A percentile compares a stretch with the other conserved stretches of the same genome.
Evolutionary conservation across 202 grass and related monocot genomes (phyloP).

Genomic region (Zoysia matrella): DNA sequence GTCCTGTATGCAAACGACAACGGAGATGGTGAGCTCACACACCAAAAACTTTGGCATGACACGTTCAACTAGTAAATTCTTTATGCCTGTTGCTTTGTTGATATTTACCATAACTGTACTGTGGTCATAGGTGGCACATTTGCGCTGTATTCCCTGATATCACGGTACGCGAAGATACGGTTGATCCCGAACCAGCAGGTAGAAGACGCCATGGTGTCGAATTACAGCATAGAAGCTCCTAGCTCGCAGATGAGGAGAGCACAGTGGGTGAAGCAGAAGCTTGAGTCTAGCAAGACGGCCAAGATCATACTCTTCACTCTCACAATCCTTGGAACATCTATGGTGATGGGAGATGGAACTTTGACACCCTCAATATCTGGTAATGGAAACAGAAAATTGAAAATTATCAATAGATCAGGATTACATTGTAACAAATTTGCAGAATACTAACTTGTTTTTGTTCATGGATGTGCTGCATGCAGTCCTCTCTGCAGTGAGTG

Average conservation of each 20-base stretch:
- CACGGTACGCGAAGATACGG: slow-evolving; percentile 69
- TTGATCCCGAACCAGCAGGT: slow-evolving; percentile 83
- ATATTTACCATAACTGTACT: not conserved
- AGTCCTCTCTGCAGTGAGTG: slow-evolving; percentile 85
- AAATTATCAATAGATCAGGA: not conserved
- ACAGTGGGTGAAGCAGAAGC: slow-evolving; percentile 70
- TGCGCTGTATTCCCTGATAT: slow-evolving; percentile 87
- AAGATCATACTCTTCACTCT: slow-evolving; percentile 68
- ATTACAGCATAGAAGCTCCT: slow-evolving; percentile 62
- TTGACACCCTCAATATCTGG: slow-evolving; percentile 80
- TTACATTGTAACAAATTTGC: not conserved
- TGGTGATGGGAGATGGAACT: slow-evolving; percentile 87
- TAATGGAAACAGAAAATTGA: slow-evolving; percentile 27
- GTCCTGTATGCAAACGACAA: slow-evolving; percentile 85
- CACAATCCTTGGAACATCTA: slow-evolving; percentile 82
- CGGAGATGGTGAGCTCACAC: slow-evolving; percentile 63
- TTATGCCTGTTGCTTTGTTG: not conserved
- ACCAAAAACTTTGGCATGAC: too few species aligned
- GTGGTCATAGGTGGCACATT: slow-evolving; percentile 70
- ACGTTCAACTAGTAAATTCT: too few species aligned
- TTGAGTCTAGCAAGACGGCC: slow-evolving; percentile 51
- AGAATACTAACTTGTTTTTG: slow-evolving; percentile 12
- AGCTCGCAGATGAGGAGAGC: slow-evolving; percentile 57
- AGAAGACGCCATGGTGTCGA: slow-evolving; percentile 76
- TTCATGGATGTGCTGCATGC: slow-evolving; percentile 38